Evolutionary conservation across 108 stramenopile genomes (phyloP).

Genomic region (Skeletonema costatum): DNA sequence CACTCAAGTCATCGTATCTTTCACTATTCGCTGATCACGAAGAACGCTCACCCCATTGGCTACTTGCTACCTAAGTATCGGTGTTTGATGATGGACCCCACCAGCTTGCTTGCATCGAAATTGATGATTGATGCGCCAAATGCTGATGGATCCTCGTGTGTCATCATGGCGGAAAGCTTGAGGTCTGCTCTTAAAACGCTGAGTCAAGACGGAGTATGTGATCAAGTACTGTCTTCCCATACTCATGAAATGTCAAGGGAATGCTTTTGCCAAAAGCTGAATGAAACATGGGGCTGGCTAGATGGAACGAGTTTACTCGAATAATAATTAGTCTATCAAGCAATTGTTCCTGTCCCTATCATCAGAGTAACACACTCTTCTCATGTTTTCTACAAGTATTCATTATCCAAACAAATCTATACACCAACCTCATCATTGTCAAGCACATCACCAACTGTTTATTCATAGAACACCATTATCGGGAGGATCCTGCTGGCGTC

Average conservation of each 20-base stretch:
- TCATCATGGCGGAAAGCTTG: slow-evolving; percentile 20
- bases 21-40: slow-evolving; percentile 2
- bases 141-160: slow-evolving; percentile 19
- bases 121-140: slow-evolving; percentile 16
- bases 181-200: slow-evolving; percentile 3
- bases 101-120: slow-evolving; percentile 6
- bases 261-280: slow-evolving; percentile 6
- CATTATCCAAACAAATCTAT: background rate
- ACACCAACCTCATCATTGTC: background rate
- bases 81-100: slow-evolving; percentile 33
- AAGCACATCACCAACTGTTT: background rate
- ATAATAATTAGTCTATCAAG: background rate
- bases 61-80: slow-evolving; percentile 23
- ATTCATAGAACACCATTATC: background rate
- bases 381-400: background rate
- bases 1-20: slow-evolving; percentile 15
- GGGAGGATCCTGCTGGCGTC: background rate
- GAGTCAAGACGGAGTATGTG: slow-evolving; percentile 19
- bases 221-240: slow-evolving; percentile 11
- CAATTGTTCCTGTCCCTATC: background rate
- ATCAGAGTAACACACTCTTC: background rate
- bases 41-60: slow-evolving; percentile 3
- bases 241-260: background rate
- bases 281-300: slow-evolving; percentile 30
- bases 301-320: slow-evolving; percentile 2